A percentile compares a stretch with the other conserved stretches of the same genome.
phyloP scores from a whole-genome alignment of 139 green algal species.

The Picocystis salinarum region DNA sequence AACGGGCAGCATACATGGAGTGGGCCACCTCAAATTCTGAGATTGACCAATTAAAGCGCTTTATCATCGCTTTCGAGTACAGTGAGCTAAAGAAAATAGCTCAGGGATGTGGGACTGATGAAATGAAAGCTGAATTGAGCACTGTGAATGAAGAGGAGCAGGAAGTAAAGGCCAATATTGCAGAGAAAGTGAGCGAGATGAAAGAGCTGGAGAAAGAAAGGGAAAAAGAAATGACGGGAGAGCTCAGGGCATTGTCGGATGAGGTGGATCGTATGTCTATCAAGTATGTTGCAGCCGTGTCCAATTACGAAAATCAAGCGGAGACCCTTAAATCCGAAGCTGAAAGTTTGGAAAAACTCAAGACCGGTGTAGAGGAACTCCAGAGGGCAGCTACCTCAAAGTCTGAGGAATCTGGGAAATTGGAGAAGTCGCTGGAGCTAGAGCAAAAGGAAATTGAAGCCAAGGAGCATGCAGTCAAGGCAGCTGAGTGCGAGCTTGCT shows the following conservation, averaged over 20 bases:
- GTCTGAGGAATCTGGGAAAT: not conserved
- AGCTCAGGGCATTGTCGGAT: not conserved
- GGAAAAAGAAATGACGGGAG: constrained; percentile 24
- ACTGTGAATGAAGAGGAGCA: not conserved
- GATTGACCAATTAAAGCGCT: constrained; percentile 42
- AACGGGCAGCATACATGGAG: constrained; percentile 66
- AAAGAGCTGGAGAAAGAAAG: constrained; percentile 28
- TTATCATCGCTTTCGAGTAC: constrained; percentile 72
- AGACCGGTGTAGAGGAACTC: too few relatives aligned
- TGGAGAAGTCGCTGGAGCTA: not conserved
- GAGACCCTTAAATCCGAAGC: too few relatives aligned
- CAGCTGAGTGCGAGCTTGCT: constrained; percentile 30
- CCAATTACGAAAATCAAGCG: too few relatives aligned
- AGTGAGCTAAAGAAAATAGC: too few relatives aligned
- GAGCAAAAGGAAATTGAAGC: not conserved
- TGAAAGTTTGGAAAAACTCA: too few relatives aligned
- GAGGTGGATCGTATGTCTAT: too few relatives aligned
- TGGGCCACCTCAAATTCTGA: constrained; percentile 16
- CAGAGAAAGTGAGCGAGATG: constrained; percentile 18
- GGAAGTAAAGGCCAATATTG: constrained; percentile 2
- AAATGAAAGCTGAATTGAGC: constrained; percentile 4
- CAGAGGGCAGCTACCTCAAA: too few relatives aligned
- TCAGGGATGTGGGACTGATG: too few relatives aligned
- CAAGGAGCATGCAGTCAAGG: not conserved
- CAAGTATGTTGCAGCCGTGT: too few relatives aligned